Evolutionary conservation across 2,329 filamentous ascomycete genomes (phyloP).

Genomic region (Camillea tinctor): DNA sequence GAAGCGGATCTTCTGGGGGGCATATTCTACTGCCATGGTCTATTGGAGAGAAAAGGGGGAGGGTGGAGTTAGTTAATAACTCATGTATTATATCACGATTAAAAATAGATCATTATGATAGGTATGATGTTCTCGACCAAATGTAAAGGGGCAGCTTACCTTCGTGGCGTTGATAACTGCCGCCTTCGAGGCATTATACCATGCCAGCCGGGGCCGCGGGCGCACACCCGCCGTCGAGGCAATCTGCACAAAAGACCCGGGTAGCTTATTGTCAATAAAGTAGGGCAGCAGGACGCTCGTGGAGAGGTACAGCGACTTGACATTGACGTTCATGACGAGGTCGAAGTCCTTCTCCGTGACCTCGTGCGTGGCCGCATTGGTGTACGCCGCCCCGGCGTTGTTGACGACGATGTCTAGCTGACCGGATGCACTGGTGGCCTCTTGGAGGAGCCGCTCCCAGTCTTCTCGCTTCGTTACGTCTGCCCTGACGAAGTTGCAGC

Average conservation of each 20-base stretch:
- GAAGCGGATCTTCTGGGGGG: slow-evolving; percentile 68
- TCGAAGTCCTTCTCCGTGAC: slow-evolving; percentile 68
- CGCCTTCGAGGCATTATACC: slow-evolving; percentile 70
- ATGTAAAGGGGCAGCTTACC: slow-evolving; percentile 11
- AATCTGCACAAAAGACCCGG: slow-evolving; percentile 63
- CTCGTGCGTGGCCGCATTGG: slow-evolving; percentile 60
- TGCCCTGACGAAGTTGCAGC: slow-evolving; percentile 41
- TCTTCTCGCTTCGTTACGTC: slow-evolving; percentile 53
- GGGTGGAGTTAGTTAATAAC: no score
- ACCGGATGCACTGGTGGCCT: slow-evolving; percentile 46
- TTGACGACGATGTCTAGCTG: slow-evolving; percentile 59
- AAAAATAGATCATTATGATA: background rate
- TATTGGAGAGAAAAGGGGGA: no score
- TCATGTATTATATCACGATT: no score
- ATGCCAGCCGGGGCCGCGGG: slow-evolving; percentile 62
- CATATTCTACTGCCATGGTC: slow-evolving; percentile 69
- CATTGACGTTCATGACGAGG: slow-evolving; percentile 65
- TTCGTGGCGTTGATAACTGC: slow-evolving; percentile 61
- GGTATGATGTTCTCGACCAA: slow-evolving; percentile 3
- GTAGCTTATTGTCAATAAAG: slow-evolving; percentile 54
- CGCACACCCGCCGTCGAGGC: slow-evolving; percentile 62
- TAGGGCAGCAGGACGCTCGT: slow-evolving; percentile 60
- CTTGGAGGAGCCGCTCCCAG: slow-evolving; percentile 51
- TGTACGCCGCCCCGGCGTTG: slow-evolving; percentile 59
- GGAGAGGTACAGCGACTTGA: slow-evolving; percentile 64